Evolutionary conservation across 805 yeast genomes (phyloP), one percentile per base, ranked within the genome.

Genomic region (Yamadazyma philogaea): DNA sequence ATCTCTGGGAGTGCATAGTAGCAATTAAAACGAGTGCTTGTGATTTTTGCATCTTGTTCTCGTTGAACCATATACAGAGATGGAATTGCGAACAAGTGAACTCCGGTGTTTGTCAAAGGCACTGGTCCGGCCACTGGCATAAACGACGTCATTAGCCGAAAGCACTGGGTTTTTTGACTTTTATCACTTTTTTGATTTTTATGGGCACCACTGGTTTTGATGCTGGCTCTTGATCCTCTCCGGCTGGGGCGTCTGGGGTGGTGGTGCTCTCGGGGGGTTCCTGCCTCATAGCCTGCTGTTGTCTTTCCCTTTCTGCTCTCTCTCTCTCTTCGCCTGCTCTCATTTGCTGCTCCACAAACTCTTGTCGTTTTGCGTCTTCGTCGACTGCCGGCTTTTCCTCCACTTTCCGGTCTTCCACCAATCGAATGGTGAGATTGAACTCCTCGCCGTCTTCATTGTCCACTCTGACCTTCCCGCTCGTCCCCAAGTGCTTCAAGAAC

Each of bases 401-500:
- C 5, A n/a, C 31, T 14, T 12, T 22, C 11, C 26, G 19, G 21
- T 11, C 24, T 41, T 64, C 72, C 4, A 68, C 55, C 10, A 57
- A 55, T 6, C 53, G 47, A 8, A 70, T 68, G 30, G 54, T 59
- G 40, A 70, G 52, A 41, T 61, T 64, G 45, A 68, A 61, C 20
- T 27, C 54, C 30, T 48, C 56, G 2, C 49, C 48, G 16, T 51
- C 55, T 11, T 46, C 56, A 21, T 51, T 45, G 10, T 66, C 68
- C 1, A 87, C 82, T 18, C 66, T 61, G 19, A 87, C 77, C 3
- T 74, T 57, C 0, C 87, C 86, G 15, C 70, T 64, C 10, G 70
- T 64, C 1, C 80, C 82, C 49, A 90, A 62, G 49, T 78, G 66
- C 45, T 77, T 74, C 16, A 87, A 72, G 56, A 91, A 87, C 31